phyloP scores from a whole-genome alignment of 140 eudicot species.

The Bidens hawaiensis region DNA sequence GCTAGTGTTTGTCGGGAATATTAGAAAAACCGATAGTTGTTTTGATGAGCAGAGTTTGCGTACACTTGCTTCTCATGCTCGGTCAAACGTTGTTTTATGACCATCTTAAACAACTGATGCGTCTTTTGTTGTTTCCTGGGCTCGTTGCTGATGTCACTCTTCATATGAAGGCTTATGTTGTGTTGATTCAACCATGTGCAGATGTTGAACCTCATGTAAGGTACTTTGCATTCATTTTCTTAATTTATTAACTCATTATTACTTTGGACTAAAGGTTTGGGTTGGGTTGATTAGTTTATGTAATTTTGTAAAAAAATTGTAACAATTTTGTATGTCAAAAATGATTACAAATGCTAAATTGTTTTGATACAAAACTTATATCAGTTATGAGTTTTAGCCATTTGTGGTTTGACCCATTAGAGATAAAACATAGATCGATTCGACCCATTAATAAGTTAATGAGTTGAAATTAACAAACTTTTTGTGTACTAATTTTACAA shows the following conservation, averaged over 20 bases:
- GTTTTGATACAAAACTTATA: neutral
- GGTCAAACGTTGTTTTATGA: constrained; percentile 44
- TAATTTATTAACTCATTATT: neutral
- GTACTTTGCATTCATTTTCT: constrained; percentile 17
- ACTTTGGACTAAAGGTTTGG: neutral
- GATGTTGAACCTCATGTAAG: constrained; percentile 16
- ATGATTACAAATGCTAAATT: neutral
- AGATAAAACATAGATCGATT: neutral
- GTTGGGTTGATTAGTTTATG: neutral
- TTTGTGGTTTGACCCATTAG: neutral
- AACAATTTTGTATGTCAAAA: neutral
- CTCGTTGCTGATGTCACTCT: constrained; percentile 2
- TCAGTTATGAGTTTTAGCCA: neutral
- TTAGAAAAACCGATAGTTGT: constrained; percentile 51
- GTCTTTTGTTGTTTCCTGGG: constrained; percentile 7
- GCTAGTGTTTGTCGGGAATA: constrained; percentile 61
- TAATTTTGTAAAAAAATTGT: neutral
- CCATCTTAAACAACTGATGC: neutral
- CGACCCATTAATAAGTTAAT: neutral
- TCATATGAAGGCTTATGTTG: constrained; percentile 1
- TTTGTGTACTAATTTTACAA: no score
- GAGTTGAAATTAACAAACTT: neutral
- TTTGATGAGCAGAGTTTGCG: constrained; percentile 50
- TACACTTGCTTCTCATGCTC: constrained; percentile 51
- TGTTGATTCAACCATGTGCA: constrained; percentile 23